Conservation (phyloP, 805 yeast species). For the Zygoascus ofunaensis region DNA sequence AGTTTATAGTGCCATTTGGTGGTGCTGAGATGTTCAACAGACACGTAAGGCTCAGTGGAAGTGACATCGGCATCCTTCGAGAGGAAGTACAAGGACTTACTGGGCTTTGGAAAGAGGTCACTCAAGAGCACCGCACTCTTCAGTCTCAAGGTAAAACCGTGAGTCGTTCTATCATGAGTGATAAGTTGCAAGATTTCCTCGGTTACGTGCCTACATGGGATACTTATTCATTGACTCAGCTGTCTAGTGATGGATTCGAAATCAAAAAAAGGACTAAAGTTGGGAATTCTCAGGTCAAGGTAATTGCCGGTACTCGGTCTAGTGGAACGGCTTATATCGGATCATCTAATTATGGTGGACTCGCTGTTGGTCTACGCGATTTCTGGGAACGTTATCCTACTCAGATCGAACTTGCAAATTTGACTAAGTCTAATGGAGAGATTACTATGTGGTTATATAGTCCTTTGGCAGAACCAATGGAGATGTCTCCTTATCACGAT, state of each 20-base stretch:
- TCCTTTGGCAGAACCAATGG: slow-evolving; percentile 7
- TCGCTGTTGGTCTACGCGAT: slow-evolving; percentile 6
- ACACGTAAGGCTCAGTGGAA: slow-evolving; percentile 6
- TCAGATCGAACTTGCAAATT: slow-evolving; percentile 3
- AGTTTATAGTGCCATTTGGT: slow-evolving; percentile 5
- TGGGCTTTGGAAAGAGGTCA: slow-evolving; percentile 3
- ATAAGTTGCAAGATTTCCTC: neutral
- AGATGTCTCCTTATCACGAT: slow-evolving; percentile 7
- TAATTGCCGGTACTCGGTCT: slow-evolving; percentile 6
- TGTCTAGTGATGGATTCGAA: slow-evolving; percentile 7
- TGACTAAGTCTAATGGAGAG: slow-evolving; percentile 2
- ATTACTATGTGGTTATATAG: slow-evolving; percentile 5
- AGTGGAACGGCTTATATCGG: slow-evolving; percentile 7
- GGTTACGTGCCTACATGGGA: slow-evolving; percentile 6
- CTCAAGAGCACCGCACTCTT: neutral
- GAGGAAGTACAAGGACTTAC: slow-evolving; percentile 6
- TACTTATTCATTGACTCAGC: slow-evolving; percentile 2
- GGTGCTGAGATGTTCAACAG: slow-evolving; percentile 2
- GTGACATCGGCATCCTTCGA: slow-evolving; percentile 1
- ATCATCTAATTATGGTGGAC: slow-evolving; percentile 2
- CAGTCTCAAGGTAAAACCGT: slow-evolving; percentile 1
- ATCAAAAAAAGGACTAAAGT: slow-evolving; percentile 6
- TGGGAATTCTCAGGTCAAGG: slow-evolving; percentile 5
- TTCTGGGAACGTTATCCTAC: slow-evolving; percentile 9
- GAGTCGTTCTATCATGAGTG: neutral